Conservation (phyloP, 202 grass and related monocot species). For the Cymbopogon flexuosus region DNA sequence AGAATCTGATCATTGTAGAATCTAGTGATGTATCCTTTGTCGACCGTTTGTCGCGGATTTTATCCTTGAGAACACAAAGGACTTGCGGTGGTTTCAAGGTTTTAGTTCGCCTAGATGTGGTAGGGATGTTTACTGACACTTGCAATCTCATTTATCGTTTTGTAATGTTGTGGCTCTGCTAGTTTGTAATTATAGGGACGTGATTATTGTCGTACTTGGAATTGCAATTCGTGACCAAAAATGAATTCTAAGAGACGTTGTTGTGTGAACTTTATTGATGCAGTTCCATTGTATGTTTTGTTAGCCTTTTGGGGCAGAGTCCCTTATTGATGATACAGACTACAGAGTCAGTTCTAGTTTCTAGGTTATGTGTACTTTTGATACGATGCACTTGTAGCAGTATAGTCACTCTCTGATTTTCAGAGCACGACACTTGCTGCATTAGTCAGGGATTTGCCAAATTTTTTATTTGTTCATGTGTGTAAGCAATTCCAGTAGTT, state of each 20-base stretch:
- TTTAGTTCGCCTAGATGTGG: not conserved
- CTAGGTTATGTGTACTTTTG: not conserved
- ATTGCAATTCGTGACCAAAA: not conserved
- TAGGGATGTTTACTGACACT: not conserved
- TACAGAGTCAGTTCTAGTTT: no score
- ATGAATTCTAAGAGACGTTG: not conserved
- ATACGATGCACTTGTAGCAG: not conserved
- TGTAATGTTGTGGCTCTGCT: no score
- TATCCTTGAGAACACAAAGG: not conserved
- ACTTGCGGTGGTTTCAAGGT: not conserved
- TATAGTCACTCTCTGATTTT: not conserved
- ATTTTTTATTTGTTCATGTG: not conserved
- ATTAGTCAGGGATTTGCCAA: not conserved
- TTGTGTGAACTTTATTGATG: not conserved
- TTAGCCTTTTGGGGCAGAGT: no score
- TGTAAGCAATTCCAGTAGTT: not conserved
- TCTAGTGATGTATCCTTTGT: not conserved
- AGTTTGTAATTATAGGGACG: not conserved
- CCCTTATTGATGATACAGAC: no score
- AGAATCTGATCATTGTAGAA: not conserved
- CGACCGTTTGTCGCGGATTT: not conserved
- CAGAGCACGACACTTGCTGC: not conserved
- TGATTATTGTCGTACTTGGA: not conserved
- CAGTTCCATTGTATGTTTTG: not conserved
- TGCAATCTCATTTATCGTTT: not conserved